phyloP scores from a whole-genome alignment of 1,139 yeast species.

The Pichia terricola region DNA sequence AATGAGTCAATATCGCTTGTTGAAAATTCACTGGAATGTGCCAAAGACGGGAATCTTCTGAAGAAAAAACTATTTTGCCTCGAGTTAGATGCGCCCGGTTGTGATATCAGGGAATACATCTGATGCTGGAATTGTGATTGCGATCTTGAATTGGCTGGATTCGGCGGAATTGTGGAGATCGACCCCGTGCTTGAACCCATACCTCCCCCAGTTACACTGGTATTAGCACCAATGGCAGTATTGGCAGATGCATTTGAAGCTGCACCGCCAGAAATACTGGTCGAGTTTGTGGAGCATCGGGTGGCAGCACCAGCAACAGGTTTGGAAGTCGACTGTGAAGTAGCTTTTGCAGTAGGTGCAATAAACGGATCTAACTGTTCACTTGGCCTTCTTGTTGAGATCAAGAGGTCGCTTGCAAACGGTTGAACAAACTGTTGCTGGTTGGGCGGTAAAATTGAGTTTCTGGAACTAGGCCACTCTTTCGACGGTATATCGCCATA shows the following conservation, averaged over 20 bases:
- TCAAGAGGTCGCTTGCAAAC: constrained; percentile 18
- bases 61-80: constrained; percentile 20
- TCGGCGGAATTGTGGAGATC: neutral
- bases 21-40: constrained; percentile 22
- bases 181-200: no score
- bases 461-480: no score
- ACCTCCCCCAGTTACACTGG: no score
- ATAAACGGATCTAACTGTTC: constrained; percentile 38
- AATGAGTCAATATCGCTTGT: constrained; percentile 35
- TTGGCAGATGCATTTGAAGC: no score
- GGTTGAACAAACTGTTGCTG: constrained; percentile 3
- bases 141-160: neutral
- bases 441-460: neutral
- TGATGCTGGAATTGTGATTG: neutral
- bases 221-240: no score
- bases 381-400: constrained; percentile 29
- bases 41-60: constrained; percentile 20
- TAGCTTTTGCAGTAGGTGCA: constrained; percentile 14
- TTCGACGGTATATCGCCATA: neutral
- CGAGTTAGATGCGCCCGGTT: constrained; percentile 8
- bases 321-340: neutral
- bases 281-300: neutral
- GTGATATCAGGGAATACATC: constrained; percentile 1
- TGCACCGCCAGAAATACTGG: neutral
- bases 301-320: no score